Evolutionary conservation across 768 basidiomycete genomes (phyloP).

Genomic region (Suillus tomentosus): DNA sequence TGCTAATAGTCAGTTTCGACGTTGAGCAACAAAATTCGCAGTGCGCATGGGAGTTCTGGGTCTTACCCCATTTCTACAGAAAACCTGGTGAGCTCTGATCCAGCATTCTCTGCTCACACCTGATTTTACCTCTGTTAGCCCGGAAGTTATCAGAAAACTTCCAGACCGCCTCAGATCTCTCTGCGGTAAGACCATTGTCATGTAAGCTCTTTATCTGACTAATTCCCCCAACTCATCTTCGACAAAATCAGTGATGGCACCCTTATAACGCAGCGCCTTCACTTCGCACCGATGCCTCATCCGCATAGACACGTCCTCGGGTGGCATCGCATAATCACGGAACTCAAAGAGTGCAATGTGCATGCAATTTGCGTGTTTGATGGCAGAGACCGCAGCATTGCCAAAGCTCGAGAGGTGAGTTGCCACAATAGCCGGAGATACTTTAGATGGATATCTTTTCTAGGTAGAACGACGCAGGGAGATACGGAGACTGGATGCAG

Average conservation of each 20-base stretch:
- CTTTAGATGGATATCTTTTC: constrained; percentile 11
- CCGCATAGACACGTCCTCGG: constrained; percentile 70
- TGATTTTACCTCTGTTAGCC: constrained; percentile 40
- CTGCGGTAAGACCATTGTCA: constrained; percentile 68
- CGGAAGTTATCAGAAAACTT: constrained; percentile 61
- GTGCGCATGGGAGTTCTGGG: constrained; percentile 69
- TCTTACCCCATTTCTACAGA: constrained; percentile 68
- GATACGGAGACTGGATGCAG: constrained; percentile 46
- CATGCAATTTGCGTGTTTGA: constrained; percentile 79
- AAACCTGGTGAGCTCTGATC: constrained; percentile 50
- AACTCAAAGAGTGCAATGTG: constrained; percentile 59
- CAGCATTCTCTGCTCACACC: background rate
- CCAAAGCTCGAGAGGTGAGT: constrained; percentile 73
- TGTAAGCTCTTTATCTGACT: constrained; percentile 49
- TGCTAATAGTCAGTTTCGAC: background rate
- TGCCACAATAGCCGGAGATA: background rate
- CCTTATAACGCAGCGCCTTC: constrained; percentile 80
- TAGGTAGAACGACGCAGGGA: constrained; percentile 61
- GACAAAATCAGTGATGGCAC: constrained; percentile 69
- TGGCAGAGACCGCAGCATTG: constrained; percentile 62
- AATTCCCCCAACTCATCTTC: constrained; percentile 13
- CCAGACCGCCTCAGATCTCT: constrained; percentile 65
- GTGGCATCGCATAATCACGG: constrained; percentile 72
- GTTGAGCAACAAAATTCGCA: background rate
- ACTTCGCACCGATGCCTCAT: constrained; percentile 69